phyloP scores from a whole-genome alignment of 2,329 filamentous ascomycete species.

The Cladosporium sp. region DNA sequence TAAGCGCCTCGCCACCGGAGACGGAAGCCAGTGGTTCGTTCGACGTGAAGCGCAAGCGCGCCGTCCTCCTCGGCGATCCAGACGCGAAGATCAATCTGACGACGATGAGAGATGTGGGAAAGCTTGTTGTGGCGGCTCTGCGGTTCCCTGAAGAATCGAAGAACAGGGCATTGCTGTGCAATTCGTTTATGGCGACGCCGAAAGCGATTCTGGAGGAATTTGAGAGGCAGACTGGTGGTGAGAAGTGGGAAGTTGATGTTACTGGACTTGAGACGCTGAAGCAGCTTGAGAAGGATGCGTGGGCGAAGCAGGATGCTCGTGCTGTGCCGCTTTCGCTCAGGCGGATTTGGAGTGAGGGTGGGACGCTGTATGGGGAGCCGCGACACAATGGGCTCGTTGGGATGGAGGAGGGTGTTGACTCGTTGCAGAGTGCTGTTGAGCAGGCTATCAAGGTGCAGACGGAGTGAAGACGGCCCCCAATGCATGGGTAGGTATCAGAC shows the following conservation, averaged over 20 bases:
- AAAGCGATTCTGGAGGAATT: constrained; percentile 65
- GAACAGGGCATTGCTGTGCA: constrained; percentile 63
- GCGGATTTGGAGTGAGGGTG: constrained; percentile 72
- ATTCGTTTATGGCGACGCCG: constrained; percentile 69
- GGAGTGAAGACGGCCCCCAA: neutral
- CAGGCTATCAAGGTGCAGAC: constrained; percentile 34
- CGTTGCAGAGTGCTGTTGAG: constrained; percentile 50
- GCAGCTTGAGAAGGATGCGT: constrained; percentile 59
- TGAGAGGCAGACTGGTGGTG: constrained; percentile 61
- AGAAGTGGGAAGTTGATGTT: constrained; percentile 54
- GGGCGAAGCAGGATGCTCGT: constrained; percentile 52
- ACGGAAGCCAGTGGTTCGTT: constrained; percentile 56
- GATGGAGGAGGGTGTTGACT: constrained; percentile 52
- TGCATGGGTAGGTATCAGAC: neutral
- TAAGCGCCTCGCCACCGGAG: constrained; percentile 45
- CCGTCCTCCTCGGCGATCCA: constrained; percentile 63
- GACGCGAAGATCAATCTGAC: constrained; percentile 65
- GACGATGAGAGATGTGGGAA: constrained; percentile 71
- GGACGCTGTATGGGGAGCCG: constrained; percentile 64
- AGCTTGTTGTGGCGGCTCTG: constrained; percentile 63
- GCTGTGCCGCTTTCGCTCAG: constrained; percentile 62
- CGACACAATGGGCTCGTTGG: constrained; percentile 64
- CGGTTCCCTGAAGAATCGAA: constrained; percentile 55
- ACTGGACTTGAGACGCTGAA: constrained; percentile 57
- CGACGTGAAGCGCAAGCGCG: constrained; percentile 57